Percentiles rank a stretch among this genome's conserved stretches.
phyloP scores from a whole-genome alignment of 805 yeast species.

The Saccharomycopsis capsularis region DNA sequence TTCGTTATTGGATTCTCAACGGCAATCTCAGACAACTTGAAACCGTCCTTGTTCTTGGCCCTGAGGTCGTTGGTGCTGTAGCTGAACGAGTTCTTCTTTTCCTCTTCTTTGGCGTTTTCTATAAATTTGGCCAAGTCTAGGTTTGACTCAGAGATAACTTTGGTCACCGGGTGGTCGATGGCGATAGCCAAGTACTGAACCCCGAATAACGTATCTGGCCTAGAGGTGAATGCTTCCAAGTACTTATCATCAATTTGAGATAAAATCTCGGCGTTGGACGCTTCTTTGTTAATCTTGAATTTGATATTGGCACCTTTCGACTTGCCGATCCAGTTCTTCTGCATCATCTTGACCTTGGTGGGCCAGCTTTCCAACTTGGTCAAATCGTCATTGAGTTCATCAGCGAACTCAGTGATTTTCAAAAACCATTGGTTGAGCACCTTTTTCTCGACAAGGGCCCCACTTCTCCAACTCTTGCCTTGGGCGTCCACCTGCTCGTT shows the following conservation, averaged over 20 bases:
- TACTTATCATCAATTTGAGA: slow-evolving; percentile 23
- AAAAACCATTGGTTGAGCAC: slow-evolving; percentile 88
- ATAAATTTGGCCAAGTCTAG: slow-evolving; percentile 42
- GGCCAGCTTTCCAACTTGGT: slow-evolving; percentile 72
- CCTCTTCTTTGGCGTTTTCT: slow-evolving; percentile 28
- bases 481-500: slow-evolving; percentile 91
- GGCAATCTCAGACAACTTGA: slow-evolving; percentile 35
- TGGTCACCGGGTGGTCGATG: slow-evolving; percentile 56
- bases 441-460: slow-evolving; percentile 84
- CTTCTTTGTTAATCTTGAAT: slow-evolving; percentile 32
- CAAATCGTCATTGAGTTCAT: slow-evolving; percentile 59
- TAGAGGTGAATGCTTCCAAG: slow-evolving; percentile 68
- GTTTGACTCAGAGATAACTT: slow-evolving; percentile 33
- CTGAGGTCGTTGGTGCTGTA: background rate
- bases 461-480: slow-evolving; percentile 95
- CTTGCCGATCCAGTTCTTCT: slow-evolving; percentile 88
- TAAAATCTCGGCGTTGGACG: slow-evolving; percentile 24
- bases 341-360: slow-evolving; percentile 80
- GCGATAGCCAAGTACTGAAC: slow-evolving; percentile 82
- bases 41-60: slow-evolving; percentile 47
- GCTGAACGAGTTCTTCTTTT: slow-evolving; percentile 9
- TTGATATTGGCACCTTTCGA: slow-evolving; percentile 69
- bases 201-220: slow-evolving; percentile 81
- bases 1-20: slow-evolving; percentile 53
- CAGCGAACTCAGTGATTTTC: slow-evolving; percentile 78